phyloP scores from a whole-genome alignment of 305 asterid genomes.

The Solanum hybrid region DNA sequence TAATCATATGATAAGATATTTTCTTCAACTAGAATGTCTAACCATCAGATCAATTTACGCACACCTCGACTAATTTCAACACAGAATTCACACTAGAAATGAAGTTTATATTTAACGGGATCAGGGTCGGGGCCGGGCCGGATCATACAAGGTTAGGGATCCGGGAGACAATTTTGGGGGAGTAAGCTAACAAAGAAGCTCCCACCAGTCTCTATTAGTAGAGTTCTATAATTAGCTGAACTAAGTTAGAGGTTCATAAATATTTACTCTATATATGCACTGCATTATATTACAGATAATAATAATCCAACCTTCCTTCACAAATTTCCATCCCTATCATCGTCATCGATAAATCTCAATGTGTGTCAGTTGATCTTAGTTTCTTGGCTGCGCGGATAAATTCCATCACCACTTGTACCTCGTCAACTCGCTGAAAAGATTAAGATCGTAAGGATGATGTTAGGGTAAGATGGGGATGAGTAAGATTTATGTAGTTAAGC shows the following conservation, averaged over 20 bases:
- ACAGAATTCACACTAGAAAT: not conserved
- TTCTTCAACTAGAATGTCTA: no score
- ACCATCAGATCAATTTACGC: not conserved
- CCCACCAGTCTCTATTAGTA: conserved; percentile 32
- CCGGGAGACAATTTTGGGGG: conserved; percentile 17
- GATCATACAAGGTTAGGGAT: conserved; percentile 32
- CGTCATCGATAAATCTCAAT: conserved; percentile 21
- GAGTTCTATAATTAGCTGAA: conserved; percentile 36
- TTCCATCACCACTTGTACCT: conserved; percentile 66
- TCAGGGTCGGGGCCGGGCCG: conserved; percentile 1
- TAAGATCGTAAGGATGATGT: not conserved
- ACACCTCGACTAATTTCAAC: not conserved
- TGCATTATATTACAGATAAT: conserved; percentile 34
- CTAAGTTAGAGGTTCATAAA: conserved; percentile 35
- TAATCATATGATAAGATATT: not conserved
- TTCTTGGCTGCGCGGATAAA: conserved; percentile 73
- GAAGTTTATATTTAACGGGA: conserved; percentile 14
- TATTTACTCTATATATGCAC: conserved; percentile 33
- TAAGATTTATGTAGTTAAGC: not conserved
- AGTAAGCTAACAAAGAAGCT: conserved; percentile 22
- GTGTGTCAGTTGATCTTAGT: conserved; percentile 30
- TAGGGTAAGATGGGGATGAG: not conserved
- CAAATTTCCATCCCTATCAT: not conserved
- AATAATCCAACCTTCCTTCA: conserved; percentile 9
- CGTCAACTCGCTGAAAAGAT: conserved; percentile 57